Evolutionary conservation across 352 stramenopile genomes (phyloP).

Genomic region (Globisporangium rhizosaccharum): DNA sequence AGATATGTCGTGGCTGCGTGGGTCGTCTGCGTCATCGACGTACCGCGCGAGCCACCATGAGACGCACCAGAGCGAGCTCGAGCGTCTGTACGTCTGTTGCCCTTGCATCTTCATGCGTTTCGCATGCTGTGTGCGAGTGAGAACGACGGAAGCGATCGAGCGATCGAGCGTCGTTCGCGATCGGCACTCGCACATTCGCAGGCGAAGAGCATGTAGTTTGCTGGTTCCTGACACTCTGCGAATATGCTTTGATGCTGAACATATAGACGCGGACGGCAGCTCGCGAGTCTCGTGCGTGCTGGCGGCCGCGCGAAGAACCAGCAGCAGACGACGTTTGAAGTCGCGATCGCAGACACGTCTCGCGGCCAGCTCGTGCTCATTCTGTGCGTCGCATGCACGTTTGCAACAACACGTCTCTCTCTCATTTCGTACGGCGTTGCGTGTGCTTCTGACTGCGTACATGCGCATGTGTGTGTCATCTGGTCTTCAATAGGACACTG

Average conservation of each 20-base stretch:
- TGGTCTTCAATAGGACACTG: slow-evolving; percentile 37
- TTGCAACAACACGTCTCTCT: not conserved
- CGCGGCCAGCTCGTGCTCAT: slow-evolving; percentile 39
- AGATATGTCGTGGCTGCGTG: slow-evolving; percentile 50
- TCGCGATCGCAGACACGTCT: slow-evolving; percentile 53
- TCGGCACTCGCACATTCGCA: not conserved
- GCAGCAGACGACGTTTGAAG: slow-evolving; percentile 81
- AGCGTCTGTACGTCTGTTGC: slow-evolving; percentile 52
- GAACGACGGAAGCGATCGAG: too few species aligned
- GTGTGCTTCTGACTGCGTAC: not conserved
- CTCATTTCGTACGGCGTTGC: not conserved
- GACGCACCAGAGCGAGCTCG: slow-evolving; percentile 76
- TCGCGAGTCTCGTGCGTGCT: slow-evolving; percentile 77
- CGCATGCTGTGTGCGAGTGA: not conserved
- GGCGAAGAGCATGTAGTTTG: too few species aligned
- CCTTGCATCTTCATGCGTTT: not conserved
- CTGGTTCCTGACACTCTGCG: not conserved
- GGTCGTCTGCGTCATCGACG: slow-evolving; percentile 32
- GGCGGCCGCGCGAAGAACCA: slow-evolving; percentile 81
- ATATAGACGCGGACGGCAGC: slow-evolving; percentile 57
- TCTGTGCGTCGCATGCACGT: slow-evolving; percentile 26
- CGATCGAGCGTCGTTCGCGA: too few species aligned
- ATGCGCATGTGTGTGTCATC: not conserved
- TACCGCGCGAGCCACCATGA: slow-evolving; percentile 42
- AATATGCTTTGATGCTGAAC: slow-evolving; percentile 1